Evolutionary conservation across 768 basidiomycete species (phyloP).

Genomic region (Boletus vermiculosoides): DNA sequence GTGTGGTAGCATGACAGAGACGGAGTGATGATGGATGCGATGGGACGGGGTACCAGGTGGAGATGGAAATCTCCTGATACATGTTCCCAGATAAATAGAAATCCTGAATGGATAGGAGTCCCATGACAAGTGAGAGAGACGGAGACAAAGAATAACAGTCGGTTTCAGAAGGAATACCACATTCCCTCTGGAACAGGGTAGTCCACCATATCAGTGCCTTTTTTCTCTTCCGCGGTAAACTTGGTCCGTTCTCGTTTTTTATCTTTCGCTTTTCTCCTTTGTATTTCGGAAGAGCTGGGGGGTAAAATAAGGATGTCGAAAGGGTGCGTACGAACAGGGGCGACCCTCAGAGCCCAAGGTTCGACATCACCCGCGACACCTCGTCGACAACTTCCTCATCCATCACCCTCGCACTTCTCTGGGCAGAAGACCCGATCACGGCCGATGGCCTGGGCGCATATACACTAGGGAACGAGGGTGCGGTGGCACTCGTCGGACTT

Average conservation of each 20-base stretch:
- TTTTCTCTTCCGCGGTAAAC: conserved; percentile 7
- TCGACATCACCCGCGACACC: conserved; percentile 75
- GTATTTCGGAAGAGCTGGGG: conserved; percentile 6
- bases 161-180: conserved; percentile 20
- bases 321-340: conserved; percentile 15
- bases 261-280: not conserved
- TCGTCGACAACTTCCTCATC: conserved; percentile 67
- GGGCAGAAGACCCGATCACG: conserved; percentile 44
- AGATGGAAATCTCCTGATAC: conserved; percentile 29
- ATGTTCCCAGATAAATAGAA: conserved; percentile 35
- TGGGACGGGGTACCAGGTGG: conserved; percentile 24
- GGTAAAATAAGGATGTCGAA: conserved; percentile 8
- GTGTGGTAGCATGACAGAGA: conserved; percentile 21
- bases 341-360: conserved; percentile 54
- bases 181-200: conserved; percentile 23
- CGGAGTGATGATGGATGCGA: conserved; percentile 24
- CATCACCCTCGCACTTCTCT: conserved; percentile 37
- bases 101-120: conserved; percentile 31
- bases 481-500: conserved; percentile 74
- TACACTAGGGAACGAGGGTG: conserved; percentile 82
- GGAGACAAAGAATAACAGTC: conserved; percentile 15
- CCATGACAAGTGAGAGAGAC: conserved; percentile 27
- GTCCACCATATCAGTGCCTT: conserved; percentile 12
- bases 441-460: conserved; percentile 63
- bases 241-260: conserved; percentile 2